Evolutionary conservation across 768 basidiomycete species (phyloP).

Genomic region (Naganishia antarctica): DNA sequence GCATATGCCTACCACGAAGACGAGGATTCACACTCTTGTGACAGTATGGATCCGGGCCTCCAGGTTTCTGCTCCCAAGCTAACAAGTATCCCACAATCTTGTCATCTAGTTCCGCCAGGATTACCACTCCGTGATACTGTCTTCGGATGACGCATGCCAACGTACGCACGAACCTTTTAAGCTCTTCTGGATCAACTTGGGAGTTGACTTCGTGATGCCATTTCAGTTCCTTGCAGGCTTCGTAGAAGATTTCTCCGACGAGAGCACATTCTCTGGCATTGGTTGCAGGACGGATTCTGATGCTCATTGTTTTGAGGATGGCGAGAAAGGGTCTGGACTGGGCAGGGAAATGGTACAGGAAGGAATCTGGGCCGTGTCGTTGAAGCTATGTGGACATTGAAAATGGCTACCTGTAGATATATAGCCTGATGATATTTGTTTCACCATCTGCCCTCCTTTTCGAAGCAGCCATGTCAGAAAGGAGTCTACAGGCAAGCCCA

Average conservation of each 20-base stretch:
- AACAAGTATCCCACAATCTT: slow-evolving; percentile 5
- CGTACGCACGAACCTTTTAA: too few relatives aligned
- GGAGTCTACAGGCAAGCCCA: too few relatives aligned
- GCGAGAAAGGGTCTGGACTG: neutral
- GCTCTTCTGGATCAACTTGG: too few relatives aligned
- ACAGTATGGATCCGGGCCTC: neutral
- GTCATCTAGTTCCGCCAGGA: neutral
- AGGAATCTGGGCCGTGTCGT: neutral
- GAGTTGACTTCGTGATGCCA: neutral
- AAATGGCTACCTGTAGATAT: neutral
- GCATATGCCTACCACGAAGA: neutral
- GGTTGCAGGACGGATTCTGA: neutral
- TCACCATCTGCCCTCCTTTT: neutral
- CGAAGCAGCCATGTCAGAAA: neutral
- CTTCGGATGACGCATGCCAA: neutral
- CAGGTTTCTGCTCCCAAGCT: neutral
- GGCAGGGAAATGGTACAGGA: neutral
- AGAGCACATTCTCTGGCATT: neutral
- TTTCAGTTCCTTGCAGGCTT: neutral
- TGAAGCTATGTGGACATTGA: neutral
- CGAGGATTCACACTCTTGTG: neutral
- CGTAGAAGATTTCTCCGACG: slow-evolving; percentile 2
- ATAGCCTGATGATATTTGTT: neutral
- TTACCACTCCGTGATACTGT: slow-evolving; percentile 9
- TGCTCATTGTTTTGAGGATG: neutral